These are phyloP conservation scores for Wilhelminamyces savonicus DNA, from an alignment of 805 yeast genomes.

Conservation along the genomic window DNA sequence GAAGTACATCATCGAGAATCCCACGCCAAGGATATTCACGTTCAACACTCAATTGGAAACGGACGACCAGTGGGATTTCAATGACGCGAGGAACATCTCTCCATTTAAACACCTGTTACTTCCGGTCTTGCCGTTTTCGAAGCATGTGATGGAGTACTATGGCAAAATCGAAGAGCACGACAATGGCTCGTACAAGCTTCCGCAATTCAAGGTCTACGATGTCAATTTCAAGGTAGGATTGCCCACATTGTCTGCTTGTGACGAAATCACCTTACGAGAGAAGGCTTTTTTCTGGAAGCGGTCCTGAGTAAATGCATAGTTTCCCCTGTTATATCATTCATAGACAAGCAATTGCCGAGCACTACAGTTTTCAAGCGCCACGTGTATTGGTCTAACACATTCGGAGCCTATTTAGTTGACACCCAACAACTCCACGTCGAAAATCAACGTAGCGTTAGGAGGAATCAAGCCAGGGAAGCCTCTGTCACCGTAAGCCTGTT, in stretches of 20 bases:
- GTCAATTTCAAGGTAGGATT: conserved; percentile 60
- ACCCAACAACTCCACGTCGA: conserved; percentile 69
- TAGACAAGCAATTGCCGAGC: too few species aligned
- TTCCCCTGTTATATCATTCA: too few species aligned
- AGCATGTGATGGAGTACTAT: conserved; percentile 35
- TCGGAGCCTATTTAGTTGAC: conserved; percentile 35
- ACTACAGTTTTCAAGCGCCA: neutral
- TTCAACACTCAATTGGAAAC: conserved; percentile 44
- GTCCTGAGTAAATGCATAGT: too few species aligned
- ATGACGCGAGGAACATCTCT: conserved; percentile 9
- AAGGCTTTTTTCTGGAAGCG: conserved; percentile 12
- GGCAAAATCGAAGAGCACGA: conserved; percentile 7
- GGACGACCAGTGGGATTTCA: conserved; percentile 10
- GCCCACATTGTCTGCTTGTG: conserved; percentile 30
- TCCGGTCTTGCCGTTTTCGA: conserved; percentile 59
- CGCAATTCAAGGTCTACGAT: conserved; percentile 62
- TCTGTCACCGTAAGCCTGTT: conserved; percentile 87
- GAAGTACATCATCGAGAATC: conserved; percentile 61
- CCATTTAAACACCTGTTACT: conserved; percentile 29
- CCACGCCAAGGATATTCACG: conserved; percentile 62
- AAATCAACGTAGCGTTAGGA: conserved; percentile 88
- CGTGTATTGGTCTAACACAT: neutral
- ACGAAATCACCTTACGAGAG: conserved; percentile 10
- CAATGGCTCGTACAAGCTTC: conserved; percentile 35
- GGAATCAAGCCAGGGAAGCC: conserved; percentile 98